A percentile compares a stretch with the other conserved stretches of the same genome.
phyloP scores from a whole-genome alignment of 139 green algal species.

The Chloropicon primus region DNA sequence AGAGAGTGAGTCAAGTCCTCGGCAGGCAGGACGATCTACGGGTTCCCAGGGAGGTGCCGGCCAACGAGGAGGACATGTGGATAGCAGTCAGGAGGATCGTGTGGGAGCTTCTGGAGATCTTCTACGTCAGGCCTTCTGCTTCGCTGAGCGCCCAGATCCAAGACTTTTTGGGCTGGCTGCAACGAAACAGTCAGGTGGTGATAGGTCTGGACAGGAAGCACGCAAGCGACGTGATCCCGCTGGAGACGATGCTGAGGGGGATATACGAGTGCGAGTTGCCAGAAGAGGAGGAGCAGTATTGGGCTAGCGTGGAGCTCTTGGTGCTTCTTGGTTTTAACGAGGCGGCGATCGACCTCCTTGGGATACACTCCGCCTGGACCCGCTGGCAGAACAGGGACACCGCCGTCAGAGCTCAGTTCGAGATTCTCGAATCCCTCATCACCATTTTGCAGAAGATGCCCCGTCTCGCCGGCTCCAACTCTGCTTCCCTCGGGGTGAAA shows the following conservation, averaged over 20 bases:
- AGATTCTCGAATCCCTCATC: neutral
- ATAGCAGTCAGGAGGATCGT: neutral
- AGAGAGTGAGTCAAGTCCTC: neutral
- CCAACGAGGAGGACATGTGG: neutral
- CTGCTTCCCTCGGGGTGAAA: neutral
- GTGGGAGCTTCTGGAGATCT: neutral
- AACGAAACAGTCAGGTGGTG: neutral
- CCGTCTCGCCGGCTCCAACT: neutral
- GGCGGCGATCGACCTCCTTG: neutral
- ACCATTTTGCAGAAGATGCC: neutral
- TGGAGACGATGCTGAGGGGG: neutral
- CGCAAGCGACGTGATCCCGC: neutral
- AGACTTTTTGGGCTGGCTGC: neutral
- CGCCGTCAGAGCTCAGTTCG: neutral
- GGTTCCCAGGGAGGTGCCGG: neutral
- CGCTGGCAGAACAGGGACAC: neutral
- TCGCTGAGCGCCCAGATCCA: neutral
- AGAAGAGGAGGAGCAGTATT: neutral
- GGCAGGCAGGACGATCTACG: neutral
- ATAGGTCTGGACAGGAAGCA: neutral
- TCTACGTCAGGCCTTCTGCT: neutral
- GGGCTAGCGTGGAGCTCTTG: neutral
- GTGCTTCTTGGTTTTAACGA: neutral
- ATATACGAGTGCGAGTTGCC: neutral
- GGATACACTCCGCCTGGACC: neutral